phyloP scores from a whole-genome alignment of 257 asterid species.

The Verbena officinalis region DNA sequence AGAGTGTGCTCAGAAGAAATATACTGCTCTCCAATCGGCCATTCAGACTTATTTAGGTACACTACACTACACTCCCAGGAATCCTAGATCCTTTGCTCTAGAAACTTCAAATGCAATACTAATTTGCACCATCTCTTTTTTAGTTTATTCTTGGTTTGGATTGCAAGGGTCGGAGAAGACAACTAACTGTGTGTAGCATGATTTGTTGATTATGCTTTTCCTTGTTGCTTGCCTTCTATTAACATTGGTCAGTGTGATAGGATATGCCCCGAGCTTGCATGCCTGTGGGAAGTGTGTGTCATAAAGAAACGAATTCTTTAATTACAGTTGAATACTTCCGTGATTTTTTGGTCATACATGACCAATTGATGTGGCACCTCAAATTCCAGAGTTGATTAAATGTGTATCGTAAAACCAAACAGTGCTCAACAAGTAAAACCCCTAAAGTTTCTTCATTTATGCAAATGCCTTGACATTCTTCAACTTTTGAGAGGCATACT shows the following conservation, averaged over 20 bases:
- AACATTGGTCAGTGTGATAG: not conserved
- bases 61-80: slow-evolving; percentile 46
- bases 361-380: not conserved
- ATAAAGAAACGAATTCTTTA: not conserved
- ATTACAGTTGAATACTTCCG: not conserved
- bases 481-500: not conserved
- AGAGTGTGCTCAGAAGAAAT: slow-evolving; percentile 78
- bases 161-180: slow-evolving; percentile 13
- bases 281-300: not conserved
- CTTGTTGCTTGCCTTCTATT: slow-evolving; percentile 26
- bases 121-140: not conserved
- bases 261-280: too few relatives aligned
- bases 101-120: slow-evolving; percentile 14
- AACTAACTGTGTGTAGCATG: slow-evolving; percentile 24
- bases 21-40: slow-evolving; percentile 64
- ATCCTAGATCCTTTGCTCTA: slow-evolving; percentile 23
- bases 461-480: not conserved
- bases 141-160: not conserved
- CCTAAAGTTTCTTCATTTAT: not conserved
- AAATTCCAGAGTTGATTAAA: not conserved
- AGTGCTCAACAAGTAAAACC: not conserved
- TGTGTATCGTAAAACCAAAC: slow-evolving; percentile 5
- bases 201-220: slow-evolving; percentile 19
- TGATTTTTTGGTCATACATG: not conserved
- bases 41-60: slow-evolving; percentile 76